These are phyloP conservation scores for Microstegium vimineum DNA, from an alignment of 176 grass and related monocot species.

Conservation along the genomic window DNA sequence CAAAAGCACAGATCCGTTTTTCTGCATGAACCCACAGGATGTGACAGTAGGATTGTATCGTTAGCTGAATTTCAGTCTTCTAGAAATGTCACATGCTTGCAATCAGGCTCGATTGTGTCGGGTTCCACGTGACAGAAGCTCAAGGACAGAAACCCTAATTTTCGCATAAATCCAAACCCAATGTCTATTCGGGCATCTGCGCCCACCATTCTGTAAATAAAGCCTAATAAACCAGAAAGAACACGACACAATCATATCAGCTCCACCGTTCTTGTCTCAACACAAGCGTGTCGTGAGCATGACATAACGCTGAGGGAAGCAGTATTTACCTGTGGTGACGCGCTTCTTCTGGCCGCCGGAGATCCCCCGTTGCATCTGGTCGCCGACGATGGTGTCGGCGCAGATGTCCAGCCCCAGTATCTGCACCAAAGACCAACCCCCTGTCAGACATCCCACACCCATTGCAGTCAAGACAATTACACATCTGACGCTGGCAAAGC, in stretches of 20 bases:
- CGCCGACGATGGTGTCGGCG: constrained; percentile 90
- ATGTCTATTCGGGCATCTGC: neutral
- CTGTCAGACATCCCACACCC: neutral
- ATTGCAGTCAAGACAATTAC: neutral
- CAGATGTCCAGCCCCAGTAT: constrained; percentile 97
- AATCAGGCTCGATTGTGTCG: neutral
- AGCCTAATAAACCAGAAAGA: constrained; percentile 19
- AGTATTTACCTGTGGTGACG: constrained; percentile 77
- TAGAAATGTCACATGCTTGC: constrained; percentile 1
- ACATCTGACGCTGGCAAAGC: neutral
- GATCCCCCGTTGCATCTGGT: constrained; percentile 94
- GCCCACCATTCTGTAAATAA: constrained; percentile 6
- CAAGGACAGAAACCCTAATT: neutral
- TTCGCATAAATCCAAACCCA: neutral
- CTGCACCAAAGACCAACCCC: constrained; percentile 35
- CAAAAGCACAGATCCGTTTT: neutral
- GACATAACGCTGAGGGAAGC: constrained; percentile 7
- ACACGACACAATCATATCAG: neutral
- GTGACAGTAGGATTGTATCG: neutral
- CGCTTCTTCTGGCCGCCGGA: constrained; percentile 98
- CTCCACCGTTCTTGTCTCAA: neutral
- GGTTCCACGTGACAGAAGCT: neutral
- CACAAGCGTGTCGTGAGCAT: constrained; percentile 3
- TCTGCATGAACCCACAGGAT: neutral
- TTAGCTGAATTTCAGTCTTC: neutral